Base-by-base conservation (phyloP, 1,284 basidiomycete species). In the Cutaneotrichosporon sp. region DNA sequence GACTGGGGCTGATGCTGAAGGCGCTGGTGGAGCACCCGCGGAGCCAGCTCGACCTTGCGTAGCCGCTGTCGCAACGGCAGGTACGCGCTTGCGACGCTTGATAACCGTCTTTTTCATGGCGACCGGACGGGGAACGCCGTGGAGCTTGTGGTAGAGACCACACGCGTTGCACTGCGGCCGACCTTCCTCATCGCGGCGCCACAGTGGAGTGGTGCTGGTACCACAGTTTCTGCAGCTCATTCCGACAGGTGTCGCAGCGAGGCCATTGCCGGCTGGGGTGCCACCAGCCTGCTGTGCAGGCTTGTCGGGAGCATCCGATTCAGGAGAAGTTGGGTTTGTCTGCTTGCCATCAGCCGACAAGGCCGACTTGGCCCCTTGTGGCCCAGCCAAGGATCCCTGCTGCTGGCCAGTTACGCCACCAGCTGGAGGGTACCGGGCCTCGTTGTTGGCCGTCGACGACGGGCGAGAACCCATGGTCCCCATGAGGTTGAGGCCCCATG, bases 31-130 rank as follows among this genome's bases (percentile, higher is more conserved):
- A n/a, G 52, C 63, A 5, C 67, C 65, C 36, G 62, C 62, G n/a
- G 69, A 62, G 0, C 60, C 66, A 8, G 67, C 66, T 9, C 68
- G 65, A 22, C 49, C 58, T 13, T 61, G 36, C 1, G 58, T 56
- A 11, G 63, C 59, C n/a, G 69, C 63, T 6, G 51, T 53, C 2
- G 76, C 74, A 13, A 81, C 88, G 47, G 92, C 92, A 56, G 94
- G 91, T 34, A 98, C 92, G 70, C 96, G 89, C 83, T 98, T 98
- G 68, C 96, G 86, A 42, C 96, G 88, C 83, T 99, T 99, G 85
- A 99, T 99, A 72, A 97, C 93, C 4, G 92, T 91, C 84, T 98
- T 97, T 82, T 97, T 97, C 93, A 99, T 95, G 64, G 92, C 92
- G 68, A 96, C 96, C 38, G 96, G 96, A 51, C 96, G 88, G 73